phyloP scores from a whole-genome alignment of 345 rosid genomes.

The Melaleuca alternifolia region DNA sequence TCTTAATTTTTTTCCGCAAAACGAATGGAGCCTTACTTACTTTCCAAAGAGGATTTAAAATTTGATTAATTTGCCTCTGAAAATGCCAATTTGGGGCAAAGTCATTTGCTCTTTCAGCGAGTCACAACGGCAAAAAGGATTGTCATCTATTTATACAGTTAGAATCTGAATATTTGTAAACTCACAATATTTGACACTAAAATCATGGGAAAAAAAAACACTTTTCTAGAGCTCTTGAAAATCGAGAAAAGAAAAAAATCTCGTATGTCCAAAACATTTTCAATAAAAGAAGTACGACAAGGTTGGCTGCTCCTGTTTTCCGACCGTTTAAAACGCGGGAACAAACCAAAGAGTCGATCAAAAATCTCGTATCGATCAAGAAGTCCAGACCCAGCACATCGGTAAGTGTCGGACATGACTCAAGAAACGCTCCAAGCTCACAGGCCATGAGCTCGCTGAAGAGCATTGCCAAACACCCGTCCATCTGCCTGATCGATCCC shows the following conservation, averaged over 20 bases:
- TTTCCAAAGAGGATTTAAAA: neutral
- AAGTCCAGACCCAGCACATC: neutral
- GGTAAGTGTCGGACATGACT: neutral
- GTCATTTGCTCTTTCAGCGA: too few species aligned
- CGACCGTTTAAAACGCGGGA: neutral
- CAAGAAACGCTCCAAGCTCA: neutral
- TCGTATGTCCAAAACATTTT: neutral
- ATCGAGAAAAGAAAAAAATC: neutral
- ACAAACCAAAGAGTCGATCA: neutral
- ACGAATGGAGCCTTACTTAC: too few species aligned
- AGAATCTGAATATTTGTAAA: too few species aligned
- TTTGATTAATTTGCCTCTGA: neutral
- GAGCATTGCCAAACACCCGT: slow-evolving; percentile 12
- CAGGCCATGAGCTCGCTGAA: neutral
- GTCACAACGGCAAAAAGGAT: neutral
- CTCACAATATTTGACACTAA: too few species aligned
- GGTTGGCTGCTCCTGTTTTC: neutral
- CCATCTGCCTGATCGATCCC: slow-evolving; percentile 8
- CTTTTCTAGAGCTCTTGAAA: too few species aligned
- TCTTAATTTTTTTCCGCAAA: too few species aligned
- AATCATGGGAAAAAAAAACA: too few species aligned
- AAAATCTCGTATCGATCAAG: too few species aligned
- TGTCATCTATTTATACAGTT: too few species aligned
- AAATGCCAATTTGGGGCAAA: neutral
- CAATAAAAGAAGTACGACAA: too few species aligned